A percentile compares a stretch with the other conserved stretches of the same genome.
These are phyloP conservation scores for Fraxinus cuspidata DNA, from an alignment of 257 asterid genomes.

Conservation along the genomic window DNA sequence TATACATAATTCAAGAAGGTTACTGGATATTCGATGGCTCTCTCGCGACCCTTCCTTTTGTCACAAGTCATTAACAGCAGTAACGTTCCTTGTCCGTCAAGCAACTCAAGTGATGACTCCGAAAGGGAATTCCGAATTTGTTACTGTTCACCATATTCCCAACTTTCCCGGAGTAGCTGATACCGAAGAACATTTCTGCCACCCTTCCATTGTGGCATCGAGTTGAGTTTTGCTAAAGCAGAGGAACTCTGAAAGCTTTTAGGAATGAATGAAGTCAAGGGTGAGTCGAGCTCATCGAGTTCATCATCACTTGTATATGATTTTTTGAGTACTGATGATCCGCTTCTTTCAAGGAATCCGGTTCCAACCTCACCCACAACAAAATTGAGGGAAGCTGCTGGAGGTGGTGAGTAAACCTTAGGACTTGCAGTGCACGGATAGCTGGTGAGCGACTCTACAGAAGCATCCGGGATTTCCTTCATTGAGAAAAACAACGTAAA, in stretches of 20 bases:
- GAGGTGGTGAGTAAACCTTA: constrained; percentile 63
- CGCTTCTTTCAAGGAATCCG: constrained; percentile 47
- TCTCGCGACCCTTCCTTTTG: constrained; percentile 6
- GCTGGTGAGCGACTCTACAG: constrained; percentile 37
- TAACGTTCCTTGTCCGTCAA: neutral
- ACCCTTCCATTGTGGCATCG: constrained; percentile 57
- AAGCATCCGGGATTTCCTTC: constrained; percentile 47
- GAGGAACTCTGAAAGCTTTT: constrained; percentile 50
- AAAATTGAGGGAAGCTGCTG: constrained; percentile 55
- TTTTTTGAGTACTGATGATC: constrained; percentile 56
- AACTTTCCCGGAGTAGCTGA: constrained; percentile 64
- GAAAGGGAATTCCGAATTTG: neutral
- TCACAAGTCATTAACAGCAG: neutral
- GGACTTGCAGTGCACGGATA: constrained; percentile 59
- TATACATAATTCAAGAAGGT: neutral
- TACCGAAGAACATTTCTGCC: constrained; percentile 57
- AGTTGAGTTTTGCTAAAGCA: constrained; percentile 47
- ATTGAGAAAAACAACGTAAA: constrained; percentile 5
- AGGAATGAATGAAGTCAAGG: constrained; percentile 60
- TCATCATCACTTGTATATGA: constrained; percentile 82
- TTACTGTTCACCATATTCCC: constrained; percentile 45
- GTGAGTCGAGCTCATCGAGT: constrained; percentile 70
- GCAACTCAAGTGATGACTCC: neutral
- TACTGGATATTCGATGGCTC: constrained; percentile 29
- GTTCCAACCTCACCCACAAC: constrained; percentile 60